Base-by-base conservation (phyloP, 148 eudicot species). In the Fallopia convolvulus region DNA sequence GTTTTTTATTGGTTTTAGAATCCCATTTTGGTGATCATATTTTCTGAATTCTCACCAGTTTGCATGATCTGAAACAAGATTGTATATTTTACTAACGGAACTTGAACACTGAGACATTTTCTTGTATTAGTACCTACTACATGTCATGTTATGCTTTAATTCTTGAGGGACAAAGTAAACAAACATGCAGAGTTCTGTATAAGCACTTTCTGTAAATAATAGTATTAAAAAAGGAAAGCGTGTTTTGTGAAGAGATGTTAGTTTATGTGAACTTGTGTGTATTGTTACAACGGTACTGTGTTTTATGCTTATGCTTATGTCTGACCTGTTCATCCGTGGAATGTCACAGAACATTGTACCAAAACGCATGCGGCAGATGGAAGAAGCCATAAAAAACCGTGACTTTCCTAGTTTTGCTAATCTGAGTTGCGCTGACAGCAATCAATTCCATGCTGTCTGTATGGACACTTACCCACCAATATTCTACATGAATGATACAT, bases 371-470 rank as follows among this genome's bases (percentile, higher is more conserved):
- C 48, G 77, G 70, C 78, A 87, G 81, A 93, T 93, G 98, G 98
- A 93, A 83, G 91, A 91, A 80, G 98, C 97, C 79, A 94, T 94
- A 12, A 82, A 83, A 81, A 88, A 86, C 53, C 89, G 86, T 60
- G 96, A 94, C 78, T 94, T 94, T 80, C 76, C 92, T 15, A 74
- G 96, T 75, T 94, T 94, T 81, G 86, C 97, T 73, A 85, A 74
- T 60, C 81, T 94, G 79, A n/a, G 91, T 63, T 94, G 97, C 84
- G 82, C 90, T 4, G 99, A 94, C 74, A 92, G 97, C 79, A 94
- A 94, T 82, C 99, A 94, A 83, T 94, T 94, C 78, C 99, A 94
- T 70, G 96, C 99, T 18, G 92, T 91, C 72, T 94, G 99, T 87
- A 86, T 94, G 10, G 99, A 94, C 81, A 94, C 99, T n/a, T 71